A percentile compares a stretch with the other conserved stretches of the same genome.
phyloP scores from a whole-genome alignment of 2,329 filamentous ascomycete genomes.

The Dendryphion nanum region DNA sequence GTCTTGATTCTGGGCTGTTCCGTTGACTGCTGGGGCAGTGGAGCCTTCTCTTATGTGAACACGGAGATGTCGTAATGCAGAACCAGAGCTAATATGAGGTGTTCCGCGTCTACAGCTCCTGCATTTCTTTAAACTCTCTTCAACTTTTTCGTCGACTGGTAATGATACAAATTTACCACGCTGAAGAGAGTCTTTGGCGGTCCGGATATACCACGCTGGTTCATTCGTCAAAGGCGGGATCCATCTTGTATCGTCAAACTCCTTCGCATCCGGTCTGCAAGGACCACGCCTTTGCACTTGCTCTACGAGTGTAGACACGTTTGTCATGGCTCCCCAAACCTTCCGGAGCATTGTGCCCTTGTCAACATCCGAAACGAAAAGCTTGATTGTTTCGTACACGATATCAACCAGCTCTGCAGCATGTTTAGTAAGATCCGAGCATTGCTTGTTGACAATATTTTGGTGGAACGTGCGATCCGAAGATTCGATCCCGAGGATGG shows the following conservation, averaged over 20 bases:
- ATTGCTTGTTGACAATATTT: slow-evolving; percentile 13
- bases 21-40: not conserved
- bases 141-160: slow-evolving; percentile 13
- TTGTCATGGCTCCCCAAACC: slow-evolving; percentile 23
- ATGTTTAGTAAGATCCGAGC: slow-evolving; percentile 7
- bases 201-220: slow-evolving; percentile 19
- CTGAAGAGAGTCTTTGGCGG: slow-evolving; percentile 1
- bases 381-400: slow-evolving; percentile 14
- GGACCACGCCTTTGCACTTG: slow-evolving; percentile 2
- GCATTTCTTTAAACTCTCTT: slow-evolving; percentile 15
- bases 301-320: slow-evolving; percentile 9
- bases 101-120: slow-evolving; percentile 11
- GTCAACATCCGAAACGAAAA: slow-evolving; percentile 24
- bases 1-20: not conserved
- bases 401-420: slow-evolving; percentile 11
- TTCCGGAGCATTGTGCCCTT: slow-evolving; percentile 21
- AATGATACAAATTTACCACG: slow-evolving; percentile 3
- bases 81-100: slow-evolving; percentile 11
- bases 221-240: slow-evolving; percentile 5
- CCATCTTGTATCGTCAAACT: no score
- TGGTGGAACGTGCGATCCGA: slow-evolving; percentile 14
- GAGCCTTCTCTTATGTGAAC: slow-evolving; percentile 10
- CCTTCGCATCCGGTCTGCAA: slow-evolving; percentile 1
- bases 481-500: not conserved
- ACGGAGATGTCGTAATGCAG: slow-evolving; percentile 22